phyloP scores from a whole-genome alignment of 139 green algal genomes.

The Gonium pectorale region DNA sequence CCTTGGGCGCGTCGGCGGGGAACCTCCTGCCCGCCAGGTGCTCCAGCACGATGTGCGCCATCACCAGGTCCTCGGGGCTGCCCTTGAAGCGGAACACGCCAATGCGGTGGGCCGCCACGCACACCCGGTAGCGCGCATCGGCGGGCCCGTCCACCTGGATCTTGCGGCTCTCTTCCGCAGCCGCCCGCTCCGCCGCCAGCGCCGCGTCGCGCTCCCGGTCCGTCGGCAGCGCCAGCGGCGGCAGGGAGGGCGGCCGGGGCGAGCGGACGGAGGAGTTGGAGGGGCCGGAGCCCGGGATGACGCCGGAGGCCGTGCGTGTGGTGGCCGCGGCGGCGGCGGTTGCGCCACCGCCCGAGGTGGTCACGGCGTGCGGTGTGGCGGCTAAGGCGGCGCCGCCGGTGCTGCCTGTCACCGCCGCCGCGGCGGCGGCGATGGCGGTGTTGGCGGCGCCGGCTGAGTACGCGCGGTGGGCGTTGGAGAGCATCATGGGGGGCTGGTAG shows the following conservation, averaged over 20 bases:
- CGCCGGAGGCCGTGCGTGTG: not conserved
- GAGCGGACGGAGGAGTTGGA: not conserved
- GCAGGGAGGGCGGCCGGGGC: constrained; percentile 13
- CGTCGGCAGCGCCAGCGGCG: constrained; percentile 23
- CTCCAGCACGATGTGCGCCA: constrained; percentile 45
- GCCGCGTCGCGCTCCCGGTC: constrained; percentile 34
- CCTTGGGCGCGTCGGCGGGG: constrained; percentile 33
- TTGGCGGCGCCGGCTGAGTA: not conserved
- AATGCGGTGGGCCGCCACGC: constrained; percentile 7
- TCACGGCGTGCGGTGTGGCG: not conserved
- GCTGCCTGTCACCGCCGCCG: not conserved
- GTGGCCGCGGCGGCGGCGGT: not conserved
- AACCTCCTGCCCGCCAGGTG: constrained; percentile 32
- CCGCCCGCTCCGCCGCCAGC: constrained; percentile 14
- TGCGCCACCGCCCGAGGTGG: not conserved
- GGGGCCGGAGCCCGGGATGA: not conserved
- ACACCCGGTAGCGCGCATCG: not conserved
- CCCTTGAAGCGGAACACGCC: constrained; percentile 60
- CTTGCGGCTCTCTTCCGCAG: not conserved
- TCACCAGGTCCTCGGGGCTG: constrained; percentile 42
- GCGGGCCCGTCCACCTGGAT: constrained; percentile 4
- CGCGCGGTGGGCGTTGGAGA: no score
- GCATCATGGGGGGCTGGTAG: no score
- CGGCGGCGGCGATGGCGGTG: no score
- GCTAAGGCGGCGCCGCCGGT: not conserved